These are phyloP conservation scores for Santalum album DNA, from an alignment of 164 flowering plant species.

Conservation along the genomic window DNA sequence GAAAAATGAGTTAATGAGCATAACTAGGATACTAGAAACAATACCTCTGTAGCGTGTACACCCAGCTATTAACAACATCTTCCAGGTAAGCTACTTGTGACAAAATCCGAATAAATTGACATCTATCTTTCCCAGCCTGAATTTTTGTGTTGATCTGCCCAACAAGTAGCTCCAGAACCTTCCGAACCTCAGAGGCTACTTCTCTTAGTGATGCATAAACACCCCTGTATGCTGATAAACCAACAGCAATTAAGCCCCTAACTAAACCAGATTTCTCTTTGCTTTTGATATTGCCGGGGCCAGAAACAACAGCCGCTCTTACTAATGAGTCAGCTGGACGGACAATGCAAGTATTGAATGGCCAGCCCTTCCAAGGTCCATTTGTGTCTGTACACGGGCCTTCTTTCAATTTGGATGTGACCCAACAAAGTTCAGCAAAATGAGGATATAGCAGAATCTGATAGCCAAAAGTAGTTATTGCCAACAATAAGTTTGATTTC, in stretches of 20 bases:
- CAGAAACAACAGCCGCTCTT: constrained; percentile 24
- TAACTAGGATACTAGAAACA: neutral
- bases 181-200: constrained; percentile 66
- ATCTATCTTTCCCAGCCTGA: constrained; percentile 62
- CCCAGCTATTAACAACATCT: constrained; percentile 86
- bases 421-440: constrained; percentile 97
- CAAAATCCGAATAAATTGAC: constrained; percentile 54
- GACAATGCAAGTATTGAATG: constrained; percentile 82
- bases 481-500: constrained; percentile 50
- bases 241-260: constrained; percentile 86
- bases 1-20: constrained; percentile 4
- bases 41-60: constrained; percentile 62
- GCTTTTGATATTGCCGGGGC: constrained; percentile 29
- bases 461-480: constrained; percentile 78
- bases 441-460: constrained; percentile 88
- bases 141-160: constrained; percentile 48
- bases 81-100: constrained; percentile 96
- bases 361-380: constrained; percentile 98
- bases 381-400: constrained; percentile 67
- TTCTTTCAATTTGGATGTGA: constrained; percentile 85
- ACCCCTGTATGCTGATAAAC: constrained; percentile 82
- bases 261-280: constrained; percentile 51
- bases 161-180: constrained; percentile 74
- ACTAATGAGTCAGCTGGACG: constrained; percentile 46
- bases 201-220: constrained; percentile 57